Conservation (phyloP, 1,139 yeast species). For the Diutina siamensis region DNA sequence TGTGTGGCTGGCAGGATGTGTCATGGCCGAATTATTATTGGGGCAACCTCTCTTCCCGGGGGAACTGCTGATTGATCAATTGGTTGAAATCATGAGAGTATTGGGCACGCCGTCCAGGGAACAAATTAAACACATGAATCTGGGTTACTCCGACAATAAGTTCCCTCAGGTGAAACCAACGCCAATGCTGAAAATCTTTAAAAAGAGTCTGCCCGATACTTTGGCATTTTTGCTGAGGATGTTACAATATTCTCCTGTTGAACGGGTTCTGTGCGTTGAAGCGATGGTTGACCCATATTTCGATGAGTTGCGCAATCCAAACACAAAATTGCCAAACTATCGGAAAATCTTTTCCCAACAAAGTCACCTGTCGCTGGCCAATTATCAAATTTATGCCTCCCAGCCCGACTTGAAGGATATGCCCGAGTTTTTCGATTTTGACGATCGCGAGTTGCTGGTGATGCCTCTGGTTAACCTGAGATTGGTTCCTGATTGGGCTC, state of each 20-base stretch:
- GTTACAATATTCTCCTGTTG: conserved; percentile 67
- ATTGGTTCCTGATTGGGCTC: conserved; percentile 32
- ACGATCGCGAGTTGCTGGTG: conserved; percentile 35
- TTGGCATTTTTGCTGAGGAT: conserved; percentile 48
- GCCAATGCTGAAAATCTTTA: conserved; percentile 75
- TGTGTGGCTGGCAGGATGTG: conserved; percentile 97
- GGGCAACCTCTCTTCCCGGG: conserved; percentile 98
- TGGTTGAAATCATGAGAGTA: conserved; percentile 91
- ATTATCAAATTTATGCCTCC: conserved; percentile 25
- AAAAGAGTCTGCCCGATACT: conserved; percentile 51
- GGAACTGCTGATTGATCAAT: conserved; percentile 92
- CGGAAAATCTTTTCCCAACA: conserved; percentile 35
- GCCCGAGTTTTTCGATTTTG: conserved; percentile 40
- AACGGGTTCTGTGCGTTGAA: conserved; percentile 58
- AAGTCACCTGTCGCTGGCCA: conserved; percentile 20
- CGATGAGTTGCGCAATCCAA: conserved; percentile 54
- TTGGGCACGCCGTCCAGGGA: conserved; percentile 92
- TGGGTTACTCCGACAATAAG: conserved; percentile 93
- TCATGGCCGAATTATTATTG: conserved; percentile 88
- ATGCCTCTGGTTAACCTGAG: conserved; percentile 22
- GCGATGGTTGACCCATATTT: conserved; percentile 65
- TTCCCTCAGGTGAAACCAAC: conserved; percentile 95
- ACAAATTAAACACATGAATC: conserved; percentile 91
- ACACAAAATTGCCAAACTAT: conserved; percentile 43
- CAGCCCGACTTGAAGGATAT: conserved; percentile 32